Base-by-base conservation (phyloP, 345 rosid genomes). In the Adansonia digitata region DNA sequence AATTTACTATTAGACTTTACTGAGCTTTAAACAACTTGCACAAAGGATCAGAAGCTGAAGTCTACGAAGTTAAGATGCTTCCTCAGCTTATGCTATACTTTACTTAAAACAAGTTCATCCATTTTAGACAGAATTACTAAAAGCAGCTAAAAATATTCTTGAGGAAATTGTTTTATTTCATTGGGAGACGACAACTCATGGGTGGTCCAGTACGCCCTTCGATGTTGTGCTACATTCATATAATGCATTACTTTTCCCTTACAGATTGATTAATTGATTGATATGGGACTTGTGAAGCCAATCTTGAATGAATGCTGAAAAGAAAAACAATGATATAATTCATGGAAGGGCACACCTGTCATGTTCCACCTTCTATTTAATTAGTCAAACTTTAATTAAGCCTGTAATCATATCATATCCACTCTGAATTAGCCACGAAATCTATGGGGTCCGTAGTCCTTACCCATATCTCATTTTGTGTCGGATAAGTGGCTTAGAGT, bases 151-250 rank as follows among this genome's bases (percentile, higher is more conserved):
- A n/a, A n/a, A n/a, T n/a, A n/a, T n/a, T n/a, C n/a, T n/a, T n/a
- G n/a, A n/a, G n/a, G 57, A 53, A 40, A 40, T 40, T 40, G 45
- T 40, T 40, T 40, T 40, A 40, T 40, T 40, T 40, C 45, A 2
- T 40, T 67, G 45, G 67, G 45, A 31, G 52, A 57, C 57, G 74
- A 76, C 72, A 20, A 34, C 34, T 76, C 45, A 60, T 60, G 45
- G 37, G 7, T 52, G 72, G 57, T 9, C 8, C 57, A n/a, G n/a
- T n/a, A n/a, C n/a, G n/a, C n/a, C n/a, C n/a, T n/a, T n/a, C n/a
- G n/a, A n/a, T n/a, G n/a, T n/a, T n/a, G n/a, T n/a, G n/a, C n/a
- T n/a, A n/a, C n/a, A n/a, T n/a, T n/a, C n/a, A n/a, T n/a, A n/a
- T n/a, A n/a, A n/a, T n/a, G n/a, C n/a, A n/a, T n/a, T n/a, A n/a